Percentiles rank a stretch among this genome's conserved stretches.
Conservation (phyloP, 139 green algal species). For the Chlamydomonas incerta region DNA sequence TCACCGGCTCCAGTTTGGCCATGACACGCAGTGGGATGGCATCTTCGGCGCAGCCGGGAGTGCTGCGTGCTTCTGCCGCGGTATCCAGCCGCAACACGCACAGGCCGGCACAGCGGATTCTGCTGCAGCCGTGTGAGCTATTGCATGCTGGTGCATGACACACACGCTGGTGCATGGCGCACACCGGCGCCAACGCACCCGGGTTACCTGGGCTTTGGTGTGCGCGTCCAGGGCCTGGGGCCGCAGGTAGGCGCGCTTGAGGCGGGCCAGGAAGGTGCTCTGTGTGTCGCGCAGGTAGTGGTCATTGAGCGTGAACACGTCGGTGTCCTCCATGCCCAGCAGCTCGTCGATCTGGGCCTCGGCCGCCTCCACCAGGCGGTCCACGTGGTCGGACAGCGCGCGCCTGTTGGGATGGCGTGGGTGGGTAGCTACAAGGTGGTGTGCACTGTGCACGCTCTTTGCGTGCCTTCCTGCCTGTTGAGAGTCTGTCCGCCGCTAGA, state of each 20-base stretch:
- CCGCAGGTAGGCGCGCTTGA: conserved; percentile 23
- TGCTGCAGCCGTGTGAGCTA: too few species aligned
- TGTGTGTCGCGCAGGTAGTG: not conserved
- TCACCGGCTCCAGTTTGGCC: not conserved
- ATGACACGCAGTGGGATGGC: not conserved
- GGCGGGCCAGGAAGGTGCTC: not conserved
- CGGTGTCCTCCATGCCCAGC: not conserved
- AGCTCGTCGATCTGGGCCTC: not conserved
- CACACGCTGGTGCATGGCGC: too few species aligned
- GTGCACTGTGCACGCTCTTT: not conserved
- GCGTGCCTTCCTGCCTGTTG: too few species aligned
- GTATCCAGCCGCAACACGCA: too few species aligned
- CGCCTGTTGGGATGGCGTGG: not conserved
- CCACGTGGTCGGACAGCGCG: not conserved
- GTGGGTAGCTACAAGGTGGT: not conserved
- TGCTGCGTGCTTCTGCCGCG: too few species aligned
- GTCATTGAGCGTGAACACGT: conserved; percentile 38
- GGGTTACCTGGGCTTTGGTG: not conserved
- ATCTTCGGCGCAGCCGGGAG: too few species aligned
- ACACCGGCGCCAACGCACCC: too few species aligned
- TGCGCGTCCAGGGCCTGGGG: not conserved
- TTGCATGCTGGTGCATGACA: too few species aligned
- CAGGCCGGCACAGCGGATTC: too few species aligned
- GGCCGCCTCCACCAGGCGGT: not conserved
- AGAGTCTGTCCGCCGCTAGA: too few species aligned